Conservation (phyloP, 1,284 basidiomycete species). For the Phellinidium pouzarii region DNA sequence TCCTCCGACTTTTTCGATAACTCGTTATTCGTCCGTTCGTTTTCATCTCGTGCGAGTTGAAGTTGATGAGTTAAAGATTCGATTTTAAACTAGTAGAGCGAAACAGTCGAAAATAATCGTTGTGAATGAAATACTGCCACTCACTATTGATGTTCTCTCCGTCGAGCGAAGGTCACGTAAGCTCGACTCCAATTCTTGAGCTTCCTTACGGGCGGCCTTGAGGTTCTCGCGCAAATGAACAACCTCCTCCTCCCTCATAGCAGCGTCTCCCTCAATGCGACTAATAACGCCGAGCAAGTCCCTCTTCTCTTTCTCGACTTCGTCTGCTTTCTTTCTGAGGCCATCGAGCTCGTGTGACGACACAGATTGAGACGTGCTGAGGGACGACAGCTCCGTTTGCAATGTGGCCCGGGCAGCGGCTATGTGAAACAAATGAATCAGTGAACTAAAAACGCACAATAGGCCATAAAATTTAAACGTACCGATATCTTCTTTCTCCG, state of each 20-base stretch:
- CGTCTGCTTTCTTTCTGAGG: constrained; percentile 54
- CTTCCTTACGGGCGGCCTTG: constrained; percentile 69
- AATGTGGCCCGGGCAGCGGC: constrained; percentile 46
- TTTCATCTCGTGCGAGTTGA: constrained; percentile 62
- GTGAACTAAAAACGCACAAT: constrained; percentile 12
- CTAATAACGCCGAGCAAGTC: constrained; percentile 70
- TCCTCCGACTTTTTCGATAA: constrained; percentile 63
- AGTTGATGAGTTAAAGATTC: constrained; percentile 77
- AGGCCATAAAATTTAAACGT: constrained; percentile 23
- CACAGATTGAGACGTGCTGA: constrained; percentile 48
- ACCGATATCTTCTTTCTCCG: constrained; percentile 62
- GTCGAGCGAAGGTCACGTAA: constrained; percentile 61
- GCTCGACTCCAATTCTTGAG: constrained; percentile 56
- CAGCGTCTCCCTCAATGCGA: constrained; percentile 61
- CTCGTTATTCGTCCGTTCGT: constrained; percentile 57
- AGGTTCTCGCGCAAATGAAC: constrained; percentile 58
- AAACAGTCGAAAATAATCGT: constrained; percentile 1
- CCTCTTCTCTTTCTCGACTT: constrained; percentile 73
- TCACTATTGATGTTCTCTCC: constrained; percentile 65
- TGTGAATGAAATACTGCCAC: constrained; percentile 13
- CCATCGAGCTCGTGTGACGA: constrained; percentile 55
- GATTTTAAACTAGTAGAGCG: constrained; percentile 58
- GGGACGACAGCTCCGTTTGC: constrained; percentile 44
- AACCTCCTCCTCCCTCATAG: constrained; percentile 68
- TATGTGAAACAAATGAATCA: constrained; percentile 25